These are phyloP conservation scores for Suhomyces emberorum DNA, from an alignment of 805 yeast species.

Conservation along the genomic window DNA sequence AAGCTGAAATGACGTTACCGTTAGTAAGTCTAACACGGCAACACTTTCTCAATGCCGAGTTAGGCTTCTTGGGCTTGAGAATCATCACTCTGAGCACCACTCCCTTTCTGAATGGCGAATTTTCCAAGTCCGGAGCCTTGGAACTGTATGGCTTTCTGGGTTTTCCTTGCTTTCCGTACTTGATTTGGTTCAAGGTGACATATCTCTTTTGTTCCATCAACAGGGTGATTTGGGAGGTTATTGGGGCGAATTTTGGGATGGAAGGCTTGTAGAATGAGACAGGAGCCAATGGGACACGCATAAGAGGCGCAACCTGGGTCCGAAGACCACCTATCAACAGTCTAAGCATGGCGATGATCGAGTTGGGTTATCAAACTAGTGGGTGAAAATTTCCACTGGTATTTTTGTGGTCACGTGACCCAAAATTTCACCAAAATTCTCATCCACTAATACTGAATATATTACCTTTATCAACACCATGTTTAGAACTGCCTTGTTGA, in stretches of 20 bases:
- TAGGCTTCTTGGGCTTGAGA: slow-evolving; percentile 95
- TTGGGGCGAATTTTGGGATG: slow-evolving; percentile 8
- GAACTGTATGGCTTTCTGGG: slow-evolving; percentile 49
- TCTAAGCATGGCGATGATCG: slow-evolving; percentile 21
- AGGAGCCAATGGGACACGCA: neutral
- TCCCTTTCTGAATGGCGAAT: slow-evolving; percentile 87
- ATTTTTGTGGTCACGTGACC: too few species aligned
- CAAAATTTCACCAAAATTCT: too few species aligned
- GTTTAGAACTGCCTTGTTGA: slow-evolving; percentile 31
- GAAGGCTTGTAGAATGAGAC: neutral
- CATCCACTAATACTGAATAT: slow-evolving; percentile 3
- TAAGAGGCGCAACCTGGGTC: neutral
- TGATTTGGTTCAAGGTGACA: slow-evolving; percentile 77
- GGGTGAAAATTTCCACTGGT: too few species aligned
- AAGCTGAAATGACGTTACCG: slow-evolving; percentile 86
- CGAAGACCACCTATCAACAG: slow-evolving; percentile 11
- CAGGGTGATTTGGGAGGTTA: slow-evolving; percentile 9
- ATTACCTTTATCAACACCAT: slow-evolving; percentile 12
- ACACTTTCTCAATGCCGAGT: slow-evolving; percentile 96
- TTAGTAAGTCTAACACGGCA: slow-evolving; percentile 90
- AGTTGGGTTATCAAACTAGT: too few species aligned
- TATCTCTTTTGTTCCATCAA: slow-evolving; percentile 40
- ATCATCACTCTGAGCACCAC: slow-evolving; percentile 93
- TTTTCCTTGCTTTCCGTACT: slow-evolving; percentile 55
- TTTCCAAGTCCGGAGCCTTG: slow-evolving; percentile 77